Evolutionary conservation across 305 asterid genomes (phyloP), one percentile per base, ranked within the genome.

Genomic region (Ruellia speciosa): DNA sequence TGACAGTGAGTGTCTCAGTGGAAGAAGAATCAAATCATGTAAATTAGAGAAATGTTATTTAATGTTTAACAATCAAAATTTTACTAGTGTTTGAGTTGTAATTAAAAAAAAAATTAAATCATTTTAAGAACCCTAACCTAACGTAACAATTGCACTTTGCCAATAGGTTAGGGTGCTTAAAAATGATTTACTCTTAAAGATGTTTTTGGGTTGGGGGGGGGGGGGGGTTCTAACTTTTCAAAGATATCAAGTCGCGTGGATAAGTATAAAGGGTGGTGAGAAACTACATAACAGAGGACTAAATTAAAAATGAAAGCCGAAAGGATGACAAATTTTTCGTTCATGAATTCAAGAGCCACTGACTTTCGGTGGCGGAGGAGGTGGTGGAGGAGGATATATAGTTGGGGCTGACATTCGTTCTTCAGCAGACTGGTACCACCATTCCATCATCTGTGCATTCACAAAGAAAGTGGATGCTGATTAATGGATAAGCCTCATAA

Each of bases 341-440:
- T 47, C 14, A 14, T 7, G 45, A 43, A 37, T 52, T 54, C 48
- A 51, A 31, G 70, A 59, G 47, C 54, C 35, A 54, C 66, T 62
- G 67, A 88, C 97, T 92, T 84, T 86, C 15, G 99, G 97, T 49
- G 85, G 80, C 34, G 94, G 95, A 57, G 99, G 97, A 0, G 97
- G 99, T 1, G 97, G 99, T 9, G 99, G 99, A 9, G 99, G 94
- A 48, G 97, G 99, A 73, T 92, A 92, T 52, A 88, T 88, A 33
- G 96, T 84, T n/a, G 99, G 96, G 60, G 99, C 99, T 31, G 94
- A 92, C 95, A 92, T 92, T 72, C 96, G 83, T 74, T 92, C 97
- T 72, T 92, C 99, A 1, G 96, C 99, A 28, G 97, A 88, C 76
- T 92, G 99, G 78, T 92, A 92, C 99, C 99, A 92, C 99, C 97